These are phyloP conservation scores for Podaxis mareebaensis DNA, from an alignment of 768 basidiomycete species.

Conservation along the genomic window DNA sequence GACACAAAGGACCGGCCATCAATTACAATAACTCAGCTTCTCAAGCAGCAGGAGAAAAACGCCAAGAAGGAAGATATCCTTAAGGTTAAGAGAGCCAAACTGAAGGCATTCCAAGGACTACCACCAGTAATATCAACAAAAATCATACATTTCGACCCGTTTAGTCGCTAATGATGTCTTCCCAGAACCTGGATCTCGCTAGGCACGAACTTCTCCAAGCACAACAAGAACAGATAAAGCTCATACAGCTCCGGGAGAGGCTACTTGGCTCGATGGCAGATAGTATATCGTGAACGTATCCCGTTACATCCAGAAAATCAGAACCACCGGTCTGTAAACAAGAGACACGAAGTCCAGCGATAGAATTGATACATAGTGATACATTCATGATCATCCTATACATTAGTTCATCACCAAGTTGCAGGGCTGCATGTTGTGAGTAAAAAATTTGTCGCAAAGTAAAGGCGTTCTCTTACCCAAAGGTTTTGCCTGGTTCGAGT, in stretches of 20 bases:
- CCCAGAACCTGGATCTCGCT: slow-evolving; percentile 48
- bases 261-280: slow-evolving; percentile 47
- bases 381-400: background rate
- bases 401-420: background rate
- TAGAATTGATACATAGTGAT: background rate
- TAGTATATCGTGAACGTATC: slow-evolving; percentile 25
- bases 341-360: background rate
- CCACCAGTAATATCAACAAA: slow-evolving; percentile 39
- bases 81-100: slow-evolving; percentile 42
- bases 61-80: slow-evolving; percentile 36
- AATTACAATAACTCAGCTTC: slow-evolving; percentile 39
- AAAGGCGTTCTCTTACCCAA: slow-evolving; percentile 29
- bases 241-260: slow-evolving; percentile 48
- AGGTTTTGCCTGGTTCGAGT: slow-evolving; percentile 30
- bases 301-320: background rate
- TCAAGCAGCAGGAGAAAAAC: slow-evolving; percentile 39
- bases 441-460: background rate
- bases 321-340: background rate
- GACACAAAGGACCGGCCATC: slow-evolving; percentile 31
- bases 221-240: slow-evolving; percentile 42
- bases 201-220: slow-evolving; percentile 41
- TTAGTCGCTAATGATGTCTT: background rate
- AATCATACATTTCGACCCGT: background rate
- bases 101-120: slow-evolving; percentile 49
- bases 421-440: slow-evolving; percentile 2